These are phyloP conservation scores for Jamesozyma jinghongensis DNA, from an alignment of 805 yeast species.

Conservation along the genomic window DNA sequence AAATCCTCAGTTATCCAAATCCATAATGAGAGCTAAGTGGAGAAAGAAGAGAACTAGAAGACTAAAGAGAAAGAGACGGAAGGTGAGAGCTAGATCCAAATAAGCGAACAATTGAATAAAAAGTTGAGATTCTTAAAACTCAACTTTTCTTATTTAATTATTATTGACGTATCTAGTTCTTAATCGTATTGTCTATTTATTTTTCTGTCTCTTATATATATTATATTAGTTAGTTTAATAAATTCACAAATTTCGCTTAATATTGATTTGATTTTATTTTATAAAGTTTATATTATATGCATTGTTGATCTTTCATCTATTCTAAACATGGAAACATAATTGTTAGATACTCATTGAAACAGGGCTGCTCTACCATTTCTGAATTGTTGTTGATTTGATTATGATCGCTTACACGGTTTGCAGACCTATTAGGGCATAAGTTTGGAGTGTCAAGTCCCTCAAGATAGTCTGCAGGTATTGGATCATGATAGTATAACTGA, in stretches of 20 bases:
- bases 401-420: no score
- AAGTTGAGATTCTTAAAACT: background rate
- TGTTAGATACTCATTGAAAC: no score
- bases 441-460: background rate
- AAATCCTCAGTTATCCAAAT: slow-evolving; percentile 3
- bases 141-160: background rate
- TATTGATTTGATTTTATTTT: background rate
- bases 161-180: slow-evolving; percentile 3
- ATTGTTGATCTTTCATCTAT: no score
- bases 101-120: slow-evolving; percentile 43
- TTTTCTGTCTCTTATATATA: slow-evolving; percentile 1
- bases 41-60: slow-evolving; percentile 99
- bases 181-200: slow-evolving; percentile 1
- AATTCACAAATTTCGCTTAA: background rate
- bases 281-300: no score
- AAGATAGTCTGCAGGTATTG: slow-evolving; percentile 8
- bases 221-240: slow-evolving; percentile 1
- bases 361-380: no score
- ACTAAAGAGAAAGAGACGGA: slow-evolving; percentile 99
- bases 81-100: slow-evolving; percentile 99
- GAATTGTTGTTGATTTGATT: no score
- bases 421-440: background rate
- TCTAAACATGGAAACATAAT: background rate
- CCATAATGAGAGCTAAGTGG: slow-evolving; percentile 91
- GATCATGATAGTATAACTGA: slow-evolving; percentile 6